Conservation (phyloP, 2,329 filamentous ascomycete genomes). For the Gremmenia infestans region DNA sequence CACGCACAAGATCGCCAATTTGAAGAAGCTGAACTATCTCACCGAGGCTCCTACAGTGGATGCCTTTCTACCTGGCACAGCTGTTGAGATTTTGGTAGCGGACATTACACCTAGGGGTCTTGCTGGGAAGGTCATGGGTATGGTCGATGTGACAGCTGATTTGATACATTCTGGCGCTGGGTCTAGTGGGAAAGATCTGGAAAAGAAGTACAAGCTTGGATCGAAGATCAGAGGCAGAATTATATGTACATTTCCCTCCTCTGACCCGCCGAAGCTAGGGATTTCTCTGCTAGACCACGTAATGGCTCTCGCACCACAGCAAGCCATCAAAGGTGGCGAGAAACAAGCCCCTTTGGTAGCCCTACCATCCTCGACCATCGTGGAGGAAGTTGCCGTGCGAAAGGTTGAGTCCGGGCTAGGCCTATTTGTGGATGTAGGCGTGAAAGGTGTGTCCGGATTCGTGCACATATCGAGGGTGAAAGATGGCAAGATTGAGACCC, state of each 20-base stretch:
- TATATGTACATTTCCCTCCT: constrained; percentile 78
- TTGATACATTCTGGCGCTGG: constrained; percentile 80
- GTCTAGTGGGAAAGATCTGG: constrained; percentile 62
- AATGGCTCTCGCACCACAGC: constrained; percentile 49
- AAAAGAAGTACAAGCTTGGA: constrained; percentile 75
- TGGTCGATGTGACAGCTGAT: constrained; percentile 87
- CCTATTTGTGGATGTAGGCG: constrained; percentile 69
- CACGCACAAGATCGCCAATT: constrained; percentile 62
- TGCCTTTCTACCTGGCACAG: constrained; percentile 86
- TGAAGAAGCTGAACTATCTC: constrained; percentile 59
- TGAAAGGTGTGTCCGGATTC: constrained; percentile 70
- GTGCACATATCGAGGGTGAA: constrained; percentile 92
- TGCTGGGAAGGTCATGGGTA: constrained; percentile 84
- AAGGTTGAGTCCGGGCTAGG: constrained; percentile 78
- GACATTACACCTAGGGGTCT: constrained; percentile 72
- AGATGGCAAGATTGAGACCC: constrained; percentile 79
- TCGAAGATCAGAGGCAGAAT: constrained; percentile 81
- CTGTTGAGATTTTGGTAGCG: constrained; percentile 77
- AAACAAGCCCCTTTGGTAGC: constrained; percentile 48
- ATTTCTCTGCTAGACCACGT: constrained; percentile 87
- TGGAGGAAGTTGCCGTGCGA: constrained; percentile 73
- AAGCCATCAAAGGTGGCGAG: constrained; percentile 40
- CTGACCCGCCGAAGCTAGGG: constrained; percentile 77
- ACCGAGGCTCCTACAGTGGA: constrained; percentile 80
- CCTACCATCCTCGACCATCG: constrained; percentile 66